These are phyloP conservation scores for Pythium pyrilobum DNA, from an alignment of 352 stramenopile genomes.

Conservation along the genomic window DNA sequence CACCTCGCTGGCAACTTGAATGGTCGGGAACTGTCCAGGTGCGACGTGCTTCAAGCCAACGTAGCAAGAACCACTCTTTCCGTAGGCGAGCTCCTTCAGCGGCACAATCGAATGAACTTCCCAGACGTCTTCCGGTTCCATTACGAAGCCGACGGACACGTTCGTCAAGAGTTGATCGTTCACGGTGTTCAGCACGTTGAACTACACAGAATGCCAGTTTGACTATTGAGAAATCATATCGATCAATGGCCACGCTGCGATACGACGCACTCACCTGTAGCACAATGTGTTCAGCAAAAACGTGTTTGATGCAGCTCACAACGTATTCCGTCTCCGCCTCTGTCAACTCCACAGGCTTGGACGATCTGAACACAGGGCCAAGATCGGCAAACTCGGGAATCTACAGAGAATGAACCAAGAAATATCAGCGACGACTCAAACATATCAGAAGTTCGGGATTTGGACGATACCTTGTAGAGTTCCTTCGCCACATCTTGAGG, in stretches of 20 bases:
- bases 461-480: slow-evolving; percentile 85
- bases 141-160: slow-evolving; percentile 89
- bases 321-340: slow-evolving; percentile 98
- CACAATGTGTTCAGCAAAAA: slow-evolving; percentile 96
- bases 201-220: slow-evolving; percentile 66
- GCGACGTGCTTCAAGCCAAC: slow-evolving; percentile 88
- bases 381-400: slow-evolving; percentile 95
- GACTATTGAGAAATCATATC: no score
- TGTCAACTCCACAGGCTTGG: slow-evolving; percentile 89
- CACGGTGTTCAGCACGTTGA: slow-evolving; percentile 98
- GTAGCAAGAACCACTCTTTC: slow-evolving; percentile 92
- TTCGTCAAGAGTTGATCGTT: slow-evolving; percentile 96
- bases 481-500: slow-evolving; percentile 84
- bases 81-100: slow-evolving; percentile 88
- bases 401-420: slow-evolving; percentile 15
- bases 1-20: slow-evolving; percentile 91
- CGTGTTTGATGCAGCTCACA: slow-evolving; percentile 95
- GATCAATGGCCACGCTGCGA: background rate
- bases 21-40: slow-evolving; percentile 71
- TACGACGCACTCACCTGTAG: slow-evolving; percentile 40
- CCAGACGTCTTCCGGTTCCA: slow-evolving; percentile 91
- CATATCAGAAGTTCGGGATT: background rate
- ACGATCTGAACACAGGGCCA: slow-evolving; percentile 92
- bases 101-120: slow-evolving; percentile 88
- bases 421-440: no score